Base-by-base conservation (phyloP, 2,329 filamentous ascomycete genomes). In the Pseudopyrenochaeta lycopersici region DNA sequence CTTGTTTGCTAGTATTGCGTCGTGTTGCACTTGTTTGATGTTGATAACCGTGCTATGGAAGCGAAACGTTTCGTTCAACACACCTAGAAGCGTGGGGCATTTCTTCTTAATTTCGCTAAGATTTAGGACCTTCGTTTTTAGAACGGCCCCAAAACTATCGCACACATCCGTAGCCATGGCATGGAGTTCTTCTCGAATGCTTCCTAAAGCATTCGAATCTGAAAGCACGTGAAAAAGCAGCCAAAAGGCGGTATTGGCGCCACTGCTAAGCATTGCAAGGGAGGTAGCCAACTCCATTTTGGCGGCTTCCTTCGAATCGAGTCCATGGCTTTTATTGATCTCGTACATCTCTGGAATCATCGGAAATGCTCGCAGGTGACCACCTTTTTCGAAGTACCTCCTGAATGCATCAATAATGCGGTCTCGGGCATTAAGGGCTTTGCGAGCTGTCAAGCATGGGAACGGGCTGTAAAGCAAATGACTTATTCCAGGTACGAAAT, bases 21-120 rank as follows among this genome's bases (percentile, higher is more conserved):
- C 76, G 29, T 77, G 57, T 43, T 71, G 67, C 2, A 78, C 75
- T 38, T 72, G 52, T 14, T 77, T 72, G 39, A 68, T 60, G 35
- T 75, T 78, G 31, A 73, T 71, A 3, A 76, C 76, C 23, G 75
- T 75, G 20, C 72, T 73, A 39, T 72, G 66, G 42, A 70, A 67
- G 3, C 80, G 76, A 7, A 81, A 68, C 1, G 72, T 72, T 55
- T 82, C 80, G 43, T 81, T 73, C 35, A 77, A 74, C 2, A 73
- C 71, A 6, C 78, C 79, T 2, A 75, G 52, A 3, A 82, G 54
- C 0, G 78, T 67, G 2, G 76, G 75, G 54, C 77, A 81, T 2
- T 48, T 61, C 1, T 66, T 56, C 40, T 76, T 77, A 9, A 79
- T 54, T 6, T 46, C 58, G 9, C 66, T 70, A 2, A 80, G 66